Evolutionary conservation across 108 stramenopile species (phyloP).

Genomic region (Seminavis robusta): DNA sequence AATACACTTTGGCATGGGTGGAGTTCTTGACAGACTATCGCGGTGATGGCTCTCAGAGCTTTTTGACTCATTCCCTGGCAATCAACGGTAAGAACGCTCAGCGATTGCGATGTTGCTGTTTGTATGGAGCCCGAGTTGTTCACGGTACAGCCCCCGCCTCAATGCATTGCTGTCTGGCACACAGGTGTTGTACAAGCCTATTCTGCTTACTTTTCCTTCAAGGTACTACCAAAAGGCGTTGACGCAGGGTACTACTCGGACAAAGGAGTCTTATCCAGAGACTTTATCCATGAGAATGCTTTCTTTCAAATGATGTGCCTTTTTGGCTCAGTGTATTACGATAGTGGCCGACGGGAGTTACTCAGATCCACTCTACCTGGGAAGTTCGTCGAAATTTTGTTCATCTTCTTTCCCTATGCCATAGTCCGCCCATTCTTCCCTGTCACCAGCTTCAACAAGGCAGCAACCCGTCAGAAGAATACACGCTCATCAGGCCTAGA

Average conservation of each 20-base stretch:
- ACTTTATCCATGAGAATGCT: constrained; percentile 40
- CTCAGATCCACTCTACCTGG: constrained; percentile 14
- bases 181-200: constrained; percentile 27
- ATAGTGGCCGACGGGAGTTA: constrained; percentile 7
- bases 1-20: constrained; percentile 29
- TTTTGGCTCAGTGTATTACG: constrained; percentile 34
- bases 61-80: constrained; percentile 24
- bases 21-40: constrained; percentile 25
- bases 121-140: too few species aligned
- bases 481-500: constrained; percentile 12
- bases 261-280: constrained; percentile 31
- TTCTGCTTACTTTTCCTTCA: constrained; percentile 36
- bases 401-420: constrained; percentile 33
- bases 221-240: constrained; percentile 32
- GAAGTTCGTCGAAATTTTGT: constrained; percentile 19
- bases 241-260: constrained; percentile 46
- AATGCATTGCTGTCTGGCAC: not conserved
- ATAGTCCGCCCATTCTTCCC: constrained; percentile 30
- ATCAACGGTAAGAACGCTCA: constrained; percentile 23
- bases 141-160: too few species aligned
- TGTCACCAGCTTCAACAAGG: constrained; percentile 27
- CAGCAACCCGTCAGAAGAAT: constrained; percentile 16
- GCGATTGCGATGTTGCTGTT: too few species aligned
- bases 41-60: constrained; percentile 10
- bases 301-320: constrained; percentile 25